Base-by-base conservation (phyloP, 768 basidiomycete species). In the Rhodotorula graminis region DNA sequence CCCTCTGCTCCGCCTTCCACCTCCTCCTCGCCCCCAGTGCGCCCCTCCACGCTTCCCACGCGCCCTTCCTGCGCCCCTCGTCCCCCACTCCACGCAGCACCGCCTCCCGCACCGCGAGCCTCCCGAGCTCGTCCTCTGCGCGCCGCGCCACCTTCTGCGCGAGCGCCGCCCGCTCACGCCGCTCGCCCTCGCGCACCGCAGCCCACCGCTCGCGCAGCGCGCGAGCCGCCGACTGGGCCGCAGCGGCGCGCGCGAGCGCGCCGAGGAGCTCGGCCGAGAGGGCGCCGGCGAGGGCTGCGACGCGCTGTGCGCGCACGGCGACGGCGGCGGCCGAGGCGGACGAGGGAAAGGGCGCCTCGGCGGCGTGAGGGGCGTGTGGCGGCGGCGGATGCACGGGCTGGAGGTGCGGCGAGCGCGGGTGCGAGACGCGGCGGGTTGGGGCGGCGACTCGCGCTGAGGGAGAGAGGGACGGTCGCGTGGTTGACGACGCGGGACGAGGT, bases 11-110 rank as follows among this genome's bases (percentile, higher is more conserved):
- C 44, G 27, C 56, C 23, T 25, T 40, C 23, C 46, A 40, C n/a
- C 10, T 46, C 40, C 27, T n/a, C 15, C 66, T 52, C 25, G n/a
- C 25, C 68, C 47, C 77, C 79, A 29, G 1, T 14, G n/a, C 56
- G 9, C 55, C 74, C 80, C 53, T 25, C 60, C 60, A 61, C 15
- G 3, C 16, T 8, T n/a, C 42, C 42, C 27, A 29, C n/a, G n/a
- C 19, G 21, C 21, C 31, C 21, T 31, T 15, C 44, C 12, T 23
- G 33, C 59, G 6, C 53, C 59, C 50, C 29, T 55, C 61, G 2
- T 37, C 42, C 23, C 60, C 8, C 6, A 73, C 11, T n/a, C 60
- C 75, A 18, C 49, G 55, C 16, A 56, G 18, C 37, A 42, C 49
- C 47, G 33, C 47, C 27, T 67, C 66, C 11, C 67, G 33, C 52